Conservation (phyloP, 2,329 filamentous ascomycete species). For the Claviceps maximensis region DNA sequence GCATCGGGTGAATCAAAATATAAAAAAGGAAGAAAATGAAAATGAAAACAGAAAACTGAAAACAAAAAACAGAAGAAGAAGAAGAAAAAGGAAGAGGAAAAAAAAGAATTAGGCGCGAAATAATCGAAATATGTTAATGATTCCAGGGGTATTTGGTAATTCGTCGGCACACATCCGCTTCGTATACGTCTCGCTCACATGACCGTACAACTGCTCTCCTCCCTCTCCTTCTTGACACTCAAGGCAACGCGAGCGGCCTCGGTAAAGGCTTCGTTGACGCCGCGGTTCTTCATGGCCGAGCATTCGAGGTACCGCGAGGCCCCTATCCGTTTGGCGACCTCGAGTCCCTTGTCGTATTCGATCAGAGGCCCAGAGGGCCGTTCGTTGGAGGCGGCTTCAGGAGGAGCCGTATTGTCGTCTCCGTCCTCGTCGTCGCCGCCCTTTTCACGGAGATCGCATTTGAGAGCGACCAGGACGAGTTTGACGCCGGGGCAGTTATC, state of each 20-base stretch:
- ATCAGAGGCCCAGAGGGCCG: slow-evolving; percentile 61
- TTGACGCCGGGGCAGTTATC: slow-evolving; percentile 96
- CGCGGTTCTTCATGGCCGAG: slow-evolving; percentile 94
- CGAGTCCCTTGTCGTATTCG: slow-evolving; percentile 80
- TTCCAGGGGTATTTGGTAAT: slow-evolving; percentile 2
- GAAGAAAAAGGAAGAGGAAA: background rate
- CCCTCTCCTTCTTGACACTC: slow-evolving; percentile 52
- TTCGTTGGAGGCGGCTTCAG: slow-evolving; percentile 14
- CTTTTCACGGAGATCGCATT: slow-evolving; percentile 86
- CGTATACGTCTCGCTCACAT: slow-evolving; percentile 31
- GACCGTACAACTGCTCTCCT: slow-evolving; percentile 45
- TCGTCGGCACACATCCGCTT: slow-evolving; percentile 1
- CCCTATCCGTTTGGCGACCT: slow-evolving; percentile 81
- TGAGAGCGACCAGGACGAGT: slow-evolving; percentile 86
- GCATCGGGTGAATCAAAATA: background rate
- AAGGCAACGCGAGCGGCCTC: slow-evolving; percentile 92
- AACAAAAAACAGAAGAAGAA: background rate
- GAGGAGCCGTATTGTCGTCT: slow-evolving; percentile 31
- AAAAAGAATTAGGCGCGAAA: background rate
- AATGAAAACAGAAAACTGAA: background rate
- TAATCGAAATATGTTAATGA: background rate
- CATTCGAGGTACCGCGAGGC: slow-evolving; percentile 94
- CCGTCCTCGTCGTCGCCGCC: slow-evolving; percentile 56
- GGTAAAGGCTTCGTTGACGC: slow-evolving; percentile 97
- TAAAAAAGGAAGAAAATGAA: background rate